These are phyloP conservation scores for Rhizopogon salebrosus DNA, from an alignment of 768 basidiomycete genomes.

Conservation along the genomic window DNA sequence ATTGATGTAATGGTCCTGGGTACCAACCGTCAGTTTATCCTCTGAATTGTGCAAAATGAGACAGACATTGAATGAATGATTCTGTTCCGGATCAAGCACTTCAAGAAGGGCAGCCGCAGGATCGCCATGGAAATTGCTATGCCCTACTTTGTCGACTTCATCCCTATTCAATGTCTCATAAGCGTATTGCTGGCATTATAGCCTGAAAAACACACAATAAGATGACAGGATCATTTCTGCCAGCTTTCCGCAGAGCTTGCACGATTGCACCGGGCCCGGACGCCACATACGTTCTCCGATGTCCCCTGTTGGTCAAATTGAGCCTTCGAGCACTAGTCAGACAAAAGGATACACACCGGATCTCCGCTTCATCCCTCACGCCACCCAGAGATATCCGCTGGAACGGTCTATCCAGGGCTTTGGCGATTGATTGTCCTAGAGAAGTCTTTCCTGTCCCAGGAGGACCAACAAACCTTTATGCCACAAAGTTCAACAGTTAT, in stretches of 20 bases:
- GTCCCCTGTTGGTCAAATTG: conserved; percentile 33
- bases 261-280: conserved; percentile 82
- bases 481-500: background rate
- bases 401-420: conserved; percentile 79
- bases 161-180: conserved; percentile 36
- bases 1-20: conserved; percentile 86
- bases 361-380: conserved; percentile 88
- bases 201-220: conserved; percentile 41
- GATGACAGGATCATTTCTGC: conserved; percentile 74
- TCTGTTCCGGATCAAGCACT: conserved; percentile 93
- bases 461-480: conserved; percentile 73
- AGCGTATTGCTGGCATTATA: background rate
- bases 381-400: conserved; percentile 91
- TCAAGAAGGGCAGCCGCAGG: conserved; percentile 88
- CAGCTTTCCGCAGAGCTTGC: conserved; percentile 81
- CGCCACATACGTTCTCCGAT: conserved; percentile 86
- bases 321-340: conserved; percentile 3
- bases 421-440: conserved; percentile 83
- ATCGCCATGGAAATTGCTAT: conserved; percentile 87
- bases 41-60: background rate
- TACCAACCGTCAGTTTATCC: background rate
- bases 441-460: conserved; percentile 92
- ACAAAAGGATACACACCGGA: conserved; percentile 33
- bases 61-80: conserved; percentile 71
- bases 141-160: conserved; percentile 89